Evolutionary conservation across 129 eudicot genomes (phyloP).

Genomic region (Chrysanthemum seticuspe): DNA sequence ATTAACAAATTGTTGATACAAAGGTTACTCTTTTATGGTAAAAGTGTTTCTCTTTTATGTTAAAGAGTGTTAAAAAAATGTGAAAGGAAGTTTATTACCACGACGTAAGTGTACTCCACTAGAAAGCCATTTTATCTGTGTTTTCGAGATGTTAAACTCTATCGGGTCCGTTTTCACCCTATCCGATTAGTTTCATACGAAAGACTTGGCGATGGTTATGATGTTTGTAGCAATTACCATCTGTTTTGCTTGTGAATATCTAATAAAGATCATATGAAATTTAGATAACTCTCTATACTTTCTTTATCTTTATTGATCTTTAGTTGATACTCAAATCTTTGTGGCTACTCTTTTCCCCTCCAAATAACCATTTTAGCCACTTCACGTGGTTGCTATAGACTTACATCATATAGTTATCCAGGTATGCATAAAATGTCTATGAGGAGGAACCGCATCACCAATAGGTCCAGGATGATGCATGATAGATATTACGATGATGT

Average conservation of each 20-base stretch:
- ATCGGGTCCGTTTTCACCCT: background rate
- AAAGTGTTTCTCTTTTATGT: too few species aligned
- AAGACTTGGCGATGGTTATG: background rate
- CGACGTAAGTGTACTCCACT: conserved; percentile 7
- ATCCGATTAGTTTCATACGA: background rate
- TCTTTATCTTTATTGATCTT: too few species aligned
- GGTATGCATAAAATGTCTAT: background rate
- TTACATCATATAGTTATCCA: background rate
- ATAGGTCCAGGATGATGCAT: background rate
- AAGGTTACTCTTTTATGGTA: too few species aligned
- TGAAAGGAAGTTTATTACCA: conserved; percentile 19
- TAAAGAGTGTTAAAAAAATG: conserved; percentile 26
- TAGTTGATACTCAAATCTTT: too few species aligned
- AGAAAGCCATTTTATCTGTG: background rate
- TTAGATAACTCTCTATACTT: too few species aligned
- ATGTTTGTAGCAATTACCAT: conserved; percentile 1
- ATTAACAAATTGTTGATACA: too few species aligned
- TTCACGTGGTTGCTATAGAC: too few species aligned
- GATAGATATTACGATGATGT: conserved; percentile 29
- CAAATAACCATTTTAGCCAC: too few species aligned
- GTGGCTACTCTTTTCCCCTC: too few species aligned
- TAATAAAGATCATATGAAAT: too few species aligned
- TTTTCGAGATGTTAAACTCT: background rate
- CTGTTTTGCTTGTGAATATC: background rate
- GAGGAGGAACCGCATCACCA: background rate